Base-by-base conservation (phyloP, 2,329 filamentous ascomycete species). In the Exserohilum turcica region DNA sequence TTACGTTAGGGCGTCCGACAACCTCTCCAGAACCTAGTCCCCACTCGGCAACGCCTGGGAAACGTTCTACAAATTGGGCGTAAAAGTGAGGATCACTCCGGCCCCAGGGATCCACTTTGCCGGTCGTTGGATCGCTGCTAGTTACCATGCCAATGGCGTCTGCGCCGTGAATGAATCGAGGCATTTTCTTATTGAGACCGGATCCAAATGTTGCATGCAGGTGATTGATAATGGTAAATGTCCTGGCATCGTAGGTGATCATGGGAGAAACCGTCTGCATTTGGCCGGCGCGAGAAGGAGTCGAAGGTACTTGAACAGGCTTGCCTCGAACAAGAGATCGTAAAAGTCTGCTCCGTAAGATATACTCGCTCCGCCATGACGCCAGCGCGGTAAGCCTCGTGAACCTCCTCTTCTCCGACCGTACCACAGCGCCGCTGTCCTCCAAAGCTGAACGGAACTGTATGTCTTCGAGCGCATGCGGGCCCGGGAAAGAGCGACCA, bases 341-440 rank as follows among this genome's bases (percentile, higher is more conserved):
- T 46, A 97, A 78, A 45, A 97, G 82, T 40, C 91, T 85, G 2
- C 92, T 97, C 40, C 94, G 84, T 51, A 96, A 78, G 42, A 97
- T 88, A 68, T 97, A 99, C 74, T 99, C 94, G 74, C 91, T 97
- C 63, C 93, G 85, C 93, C 94, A 97, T 7, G 92, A 94, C n/a
- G 92, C 89, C 56, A 92, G 77, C 3, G 86, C 82, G 8, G 90
- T 95, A 48, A 99, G 81, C 37, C 92, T 86, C 13, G 90, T 85
- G 68, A 97, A 99, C 60, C 86, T 84, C 38, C 92, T 89, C 63
- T 85, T 84, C 68, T 94, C 89, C 1, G 89, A 88, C 24, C 85
- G 84, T 38, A 92, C 78, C 33, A 57, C 59, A 16, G 76, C 72
- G n/a, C 66, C 68, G 24, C 56, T 59, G 6, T 68, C 63, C 44